Base-by-base conservation (phyloP, 1,284 basidiomycete genomes). In the Cystobasidium slooffiae region DNA sequence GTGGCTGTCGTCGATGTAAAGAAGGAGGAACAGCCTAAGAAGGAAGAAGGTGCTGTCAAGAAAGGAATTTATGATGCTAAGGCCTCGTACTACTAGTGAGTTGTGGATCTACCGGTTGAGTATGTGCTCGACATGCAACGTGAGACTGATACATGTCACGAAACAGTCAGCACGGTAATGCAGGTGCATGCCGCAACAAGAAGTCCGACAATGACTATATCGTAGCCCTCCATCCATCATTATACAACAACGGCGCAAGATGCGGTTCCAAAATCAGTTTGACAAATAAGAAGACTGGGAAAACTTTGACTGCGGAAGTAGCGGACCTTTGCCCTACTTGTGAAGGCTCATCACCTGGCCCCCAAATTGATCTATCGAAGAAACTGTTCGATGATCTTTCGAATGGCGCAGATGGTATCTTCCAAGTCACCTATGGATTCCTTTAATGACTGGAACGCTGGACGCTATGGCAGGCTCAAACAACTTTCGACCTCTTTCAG, bases 231-330 rank as follows among this genome's bases (percentile, higher is more conserved):
- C 85, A 46, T 52, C 39, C 62, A 14, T 20, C 76, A 10, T 46
- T 68, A 47, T 76, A 77, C 72, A 81, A 77, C 20, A 77, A 77
- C 24, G 90, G 89, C 9, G 52, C 82, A 12, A 85, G 89, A 77
- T 95, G 93, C 80, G 90, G 89, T 74, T 83, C 86, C 80, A 80
- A 84, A 68, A 86, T 94, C 77, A 76, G 81, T 77, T 88, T 95
- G 81, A 89, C 85, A 77, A 90, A 91, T 84, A 76, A 78, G 43
- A 77, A 81, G 68, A 89, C 88, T 82, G 84, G 85, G 76, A 85
- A 87, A 82, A 82, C 81, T n/a, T 18, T 59, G 56, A 10, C 20
- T 41, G 56, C 56, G 18, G 56, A 59, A 59, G 85, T 94, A 76
- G 88, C 86, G 6, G 93, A 94, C 79, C 88, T 86, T 44, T 94